Conservation (phyloP, 148 eudicot genomes). For the Cornus kousa region DNA sequence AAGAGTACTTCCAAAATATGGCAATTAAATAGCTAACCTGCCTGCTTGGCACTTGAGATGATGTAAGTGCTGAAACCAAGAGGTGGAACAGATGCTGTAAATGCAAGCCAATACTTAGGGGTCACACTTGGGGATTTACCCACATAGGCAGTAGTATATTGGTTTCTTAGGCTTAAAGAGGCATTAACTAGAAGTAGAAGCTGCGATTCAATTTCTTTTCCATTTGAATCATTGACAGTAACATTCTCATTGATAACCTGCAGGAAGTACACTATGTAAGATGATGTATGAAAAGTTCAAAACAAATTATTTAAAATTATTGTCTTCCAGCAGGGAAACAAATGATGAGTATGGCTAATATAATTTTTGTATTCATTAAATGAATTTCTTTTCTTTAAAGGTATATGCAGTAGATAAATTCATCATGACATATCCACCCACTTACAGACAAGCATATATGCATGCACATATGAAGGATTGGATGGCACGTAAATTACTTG, state of each 20-base stretch:
- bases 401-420: neutral
- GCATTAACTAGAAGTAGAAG: slow-evolving; percentile 61
- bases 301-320: neutral
- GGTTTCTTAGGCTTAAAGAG: slow-evolving; percentile 48
- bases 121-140: slow-evolving; percentile 43
- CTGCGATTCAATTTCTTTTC: slow-evolving; percentile 73
- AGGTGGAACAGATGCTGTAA: slow-evolving; percentile 81
- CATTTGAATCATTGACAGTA: slow-evolving; percentile 59
- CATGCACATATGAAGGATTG: neutral
- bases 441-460: neutral
- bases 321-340: neutral
- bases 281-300: neutral
- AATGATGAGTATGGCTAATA: neutral
- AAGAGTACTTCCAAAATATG: slow-evolving; percentile 2
- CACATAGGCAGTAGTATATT: slow-evolving; percentile 56
- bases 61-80: slow-evolving; percentile 84
- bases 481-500: neutral
- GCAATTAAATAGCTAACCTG: slow-evolving; percentile 40
- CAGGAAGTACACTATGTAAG: slow-evolving; percentile 10
- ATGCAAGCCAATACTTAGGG: slow-evolving; percentile 79
- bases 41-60: slow-evolving; percentile 42
- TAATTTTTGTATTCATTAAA: neutral
- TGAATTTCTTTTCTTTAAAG: neutral
- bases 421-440: neutral
- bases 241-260: slow-evolving; percentile 65